Evolutionary conservation across 805 yeast genomes (phyloP).

Genomic region (Candida maltosa): DNA sequence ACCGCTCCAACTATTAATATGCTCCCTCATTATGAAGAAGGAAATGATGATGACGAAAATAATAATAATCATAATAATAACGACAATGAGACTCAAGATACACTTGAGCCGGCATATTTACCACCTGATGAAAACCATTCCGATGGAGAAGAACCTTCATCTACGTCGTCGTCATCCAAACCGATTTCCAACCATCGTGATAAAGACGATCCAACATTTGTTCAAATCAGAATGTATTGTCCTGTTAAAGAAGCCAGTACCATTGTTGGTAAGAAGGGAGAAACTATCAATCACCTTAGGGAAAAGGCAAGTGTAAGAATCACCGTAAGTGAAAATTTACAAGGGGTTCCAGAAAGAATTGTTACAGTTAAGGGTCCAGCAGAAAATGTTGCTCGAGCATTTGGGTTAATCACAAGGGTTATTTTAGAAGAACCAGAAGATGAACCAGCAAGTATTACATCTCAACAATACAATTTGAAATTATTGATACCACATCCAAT

Average conservation of each 20-base stretch:
- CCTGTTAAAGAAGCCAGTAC: constrained; percentile 71
- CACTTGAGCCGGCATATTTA: constrained; percentile 2
- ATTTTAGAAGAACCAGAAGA: constrained; percentile 66
- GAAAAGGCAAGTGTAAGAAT: constrained; percentile 61
- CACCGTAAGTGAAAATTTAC: constrained; percentile 68
- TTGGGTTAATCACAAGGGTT: constrained; percentile 68
- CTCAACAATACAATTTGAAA: constrained; percentile 54
- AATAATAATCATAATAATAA: neutral
- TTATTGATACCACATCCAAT: constrained; percentile 72
- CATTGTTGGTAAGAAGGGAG: constrained; percentile 82
- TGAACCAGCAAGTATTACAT: constrained; percentile 53
- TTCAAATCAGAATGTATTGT: constrained; percentile 71
- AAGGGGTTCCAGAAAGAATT: constrained; percentile 71
- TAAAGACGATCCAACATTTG: constrained; percentile 54
- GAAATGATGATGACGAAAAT: constrained; percentile 3
- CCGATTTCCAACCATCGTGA: constrained; percentile 41
- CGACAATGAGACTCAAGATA: constrained; percentile 2
- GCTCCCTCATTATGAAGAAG: no score
- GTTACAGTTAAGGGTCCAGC: constrained; percentile 71
- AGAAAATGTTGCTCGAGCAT: constrained; percentile 77
- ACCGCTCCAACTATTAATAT: constrained; percentile 43
- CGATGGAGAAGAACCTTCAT: constrained; percentile 1
- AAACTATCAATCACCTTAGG: constrained; percentile 61
- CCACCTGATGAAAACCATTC: neutral
- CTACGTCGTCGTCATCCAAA: constrained; percentile 14